Conservation (phyloP, 176 grass and related monocot species). For the Eleusine coracana region DNA sequence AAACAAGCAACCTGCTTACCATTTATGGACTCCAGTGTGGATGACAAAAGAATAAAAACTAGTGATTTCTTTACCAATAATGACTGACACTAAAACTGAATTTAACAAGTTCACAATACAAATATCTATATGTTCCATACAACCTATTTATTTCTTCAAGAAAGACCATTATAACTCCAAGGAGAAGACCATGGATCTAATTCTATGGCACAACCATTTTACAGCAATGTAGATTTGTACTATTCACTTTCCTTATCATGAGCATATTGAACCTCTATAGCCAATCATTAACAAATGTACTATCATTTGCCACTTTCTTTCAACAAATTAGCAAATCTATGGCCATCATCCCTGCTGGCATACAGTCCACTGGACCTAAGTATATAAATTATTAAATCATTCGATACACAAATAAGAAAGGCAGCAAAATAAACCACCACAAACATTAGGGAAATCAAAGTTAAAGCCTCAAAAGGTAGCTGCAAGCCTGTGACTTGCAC, state of each 20-base stretch:
- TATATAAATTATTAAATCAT: not conserved
- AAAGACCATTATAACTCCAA: not conserved
- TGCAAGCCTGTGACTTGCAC: not conserved
- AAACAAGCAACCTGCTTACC: not conserved
- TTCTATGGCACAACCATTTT: conserved; percentile 1
- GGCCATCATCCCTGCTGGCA: not conserved
- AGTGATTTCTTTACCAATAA: not conserved
- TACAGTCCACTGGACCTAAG: conserved; percentile 9
- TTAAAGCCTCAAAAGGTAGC: not conserved
- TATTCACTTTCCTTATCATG: not conserved
- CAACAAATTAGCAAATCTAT: not conserved
- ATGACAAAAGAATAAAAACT: not conserved
- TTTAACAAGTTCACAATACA: not conserved
- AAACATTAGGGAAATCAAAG: conserved; percentile 2
- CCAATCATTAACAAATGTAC: conserved; percentile 13
- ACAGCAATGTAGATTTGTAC: not conserved
- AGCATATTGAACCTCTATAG: not conserved
- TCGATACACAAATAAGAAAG: not conserved
- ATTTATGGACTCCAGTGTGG: not conserved
- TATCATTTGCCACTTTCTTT: conserved; percentile 2
- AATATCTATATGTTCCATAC: not conserved
- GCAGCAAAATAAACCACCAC: not conserved
- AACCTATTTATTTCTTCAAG: not conserved
- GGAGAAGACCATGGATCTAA: not conserved
- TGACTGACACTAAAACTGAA: not conserved